Conservation (phyloP, 441 rosid species). For the Bocquillonia castaneifolia region DNA sequence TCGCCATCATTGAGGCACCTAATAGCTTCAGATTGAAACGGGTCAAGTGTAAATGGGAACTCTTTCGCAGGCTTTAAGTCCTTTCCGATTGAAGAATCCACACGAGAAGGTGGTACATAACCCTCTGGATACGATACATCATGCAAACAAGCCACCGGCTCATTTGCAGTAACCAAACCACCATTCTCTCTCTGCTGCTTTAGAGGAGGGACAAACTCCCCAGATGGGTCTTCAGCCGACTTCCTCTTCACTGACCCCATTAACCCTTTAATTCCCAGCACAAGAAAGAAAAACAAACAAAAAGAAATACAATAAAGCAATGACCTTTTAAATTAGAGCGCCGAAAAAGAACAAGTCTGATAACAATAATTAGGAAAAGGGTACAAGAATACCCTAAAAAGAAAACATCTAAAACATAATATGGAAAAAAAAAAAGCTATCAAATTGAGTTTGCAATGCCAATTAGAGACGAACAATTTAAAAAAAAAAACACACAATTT, state of each 20-base stretch:
- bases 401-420: too few species aligned
- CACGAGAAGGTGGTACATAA: conserved; percentile 39
- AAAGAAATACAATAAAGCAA: neutral
- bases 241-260: conserved; percentile 72
- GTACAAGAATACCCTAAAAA: neutral
- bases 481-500: too few species aligned
- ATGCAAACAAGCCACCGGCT: conserved; percentile 62
- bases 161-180: conserved; percentile 25
- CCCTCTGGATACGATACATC: conserved; percentile 83
- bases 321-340: neutral
- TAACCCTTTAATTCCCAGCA: neutral
- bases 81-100: conserved; percentile 18
- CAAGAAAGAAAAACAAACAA: neutral
- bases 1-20: conserved; percentile 77
- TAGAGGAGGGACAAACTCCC: conserved; percentile 35
- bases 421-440: too few species aligned
- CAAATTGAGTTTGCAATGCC: too few species aligned
- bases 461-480: too few species aligned
- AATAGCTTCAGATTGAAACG: conserved; percentile 94
- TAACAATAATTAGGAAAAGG: neutral
- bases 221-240: conserved; percentile 32
- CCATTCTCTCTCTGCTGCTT: conserved; percentile 47
- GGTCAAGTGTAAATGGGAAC: conserved; percentile 85
- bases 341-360: neutral
- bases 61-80: conserved; percentile 65